Evolutionary conservation across 768 basidiomycete species (phyloP), one percentile per base, ranked within the genome.

Genomic region (Mrakia gelida): DNA sequence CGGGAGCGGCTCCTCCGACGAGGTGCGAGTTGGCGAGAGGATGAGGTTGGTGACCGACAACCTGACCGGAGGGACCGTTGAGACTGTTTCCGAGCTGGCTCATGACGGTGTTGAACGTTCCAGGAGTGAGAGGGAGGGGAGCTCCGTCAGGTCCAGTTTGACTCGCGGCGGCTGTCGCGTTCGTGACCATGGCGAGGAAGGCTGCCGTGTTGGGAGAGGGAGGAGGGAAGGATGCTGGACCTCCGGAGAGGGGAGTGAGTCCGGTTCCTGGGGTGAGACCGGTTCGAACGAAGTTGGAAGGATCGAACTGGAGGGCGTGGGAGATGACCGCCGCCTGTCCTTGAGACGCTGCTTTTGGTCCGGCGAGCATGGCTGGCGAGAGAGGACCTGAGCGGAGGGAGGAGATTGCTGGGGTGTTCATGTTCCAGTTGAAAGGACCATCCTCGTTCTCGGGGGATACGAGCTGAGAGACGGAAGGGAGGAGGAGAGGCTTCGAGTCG

Each of bases 301-400:
- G 11, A 94, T 95, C 80, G 96, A 90, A 45, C 95, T 93, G 0
- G 94, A 78, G 56, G 13, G 77, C 77, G 52, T 78, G 77, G 62
- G 73, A 38, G 70, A 75, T 9, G 34, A 79, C 34, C 49, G 77
- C 77, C 16, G 62, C 59, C 7, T 62, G 61, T 18, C 70, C 77
- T 3, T 41, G 72, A 30, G 59, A 65, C 75, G 82, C 83, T 15
- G 52, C 45, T 65, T 90, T 90, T 5, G 94, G 95, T 13, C 92
- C 96, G 38, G 93, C 90, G 79, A 97, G 91, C 93, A 98, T 96
- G 75, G 96, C 95, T 43, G 96, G 96, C 8, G 93, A 94, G 75
- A 98, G 90, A 0, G 96, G 96, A 6, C 95, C 96, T 0, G 95
- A 89, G 67, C 96, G 90, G 49, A 98, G 89, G 3, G 93, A 78